Base-by-base conservation (phyloP, 2,329 filamentous ascomycete genomes). In the Fusarium sp. region DNA sequence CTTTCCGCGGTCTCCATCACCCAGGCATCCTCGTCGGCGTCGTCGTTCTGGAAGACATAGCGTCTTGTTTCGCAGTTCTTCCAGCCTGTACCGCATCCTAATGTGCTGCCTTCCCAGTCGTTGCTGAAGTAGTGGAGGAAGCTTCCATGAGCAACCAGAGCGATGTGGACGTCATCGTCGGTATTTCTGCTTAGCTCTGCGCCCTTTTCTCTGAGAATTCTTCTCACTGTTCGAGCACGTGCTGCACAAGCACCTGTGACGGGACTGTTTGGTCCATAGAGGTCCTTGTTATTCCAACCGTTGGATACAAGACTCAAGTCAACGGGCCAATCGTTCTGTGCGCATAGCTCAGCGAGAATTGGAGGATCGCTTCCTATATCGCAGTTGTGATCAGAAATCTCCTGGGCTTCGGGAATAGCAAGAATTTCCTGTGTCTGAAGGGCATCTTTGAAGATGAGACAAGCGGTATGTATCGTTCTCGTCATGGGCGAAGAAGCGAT, bases 91-190 rank as follows among this genome's bases (percentile, higher is more conserved):
- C 69, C 69, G 4, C 65, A 66, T 2, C 54, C 56, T 0, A 29
- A 34, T 1, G 60, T 52, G 11, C 65, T 70, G 12, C 51, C 29
- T 9, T 72, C 69, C 69, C 69, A 72, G 16, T 72, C 69, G 6
- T 72, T 72, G n/a, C 61, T 70, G 9, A 72, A 63, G 14, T 59
- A 72, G 27, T 72, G 69, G 16, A 72, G 20, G 11, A 72, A 72
- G n/a, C 56, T 70, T 15, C 69, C 69, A 1, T 72, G 69, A 2
- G 69, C 69, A 4, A 72, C 65, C 1, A 72, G 38, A 14, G 46
- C 69, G 34, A 72, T 72, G 11, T 72, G 65, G 16, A 72, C 22
- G 2, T 72, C 65, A 5, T 72, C 46, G 3, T 67, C 18, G 15
- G 44, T 43, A 4, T 46, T 43, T 40, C 42, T 27, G 11, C 54